Evolutionary conservation across 164 flowering plant genomes (phyloP).

Genomic region (Umbilicus rupestris): DNA sequence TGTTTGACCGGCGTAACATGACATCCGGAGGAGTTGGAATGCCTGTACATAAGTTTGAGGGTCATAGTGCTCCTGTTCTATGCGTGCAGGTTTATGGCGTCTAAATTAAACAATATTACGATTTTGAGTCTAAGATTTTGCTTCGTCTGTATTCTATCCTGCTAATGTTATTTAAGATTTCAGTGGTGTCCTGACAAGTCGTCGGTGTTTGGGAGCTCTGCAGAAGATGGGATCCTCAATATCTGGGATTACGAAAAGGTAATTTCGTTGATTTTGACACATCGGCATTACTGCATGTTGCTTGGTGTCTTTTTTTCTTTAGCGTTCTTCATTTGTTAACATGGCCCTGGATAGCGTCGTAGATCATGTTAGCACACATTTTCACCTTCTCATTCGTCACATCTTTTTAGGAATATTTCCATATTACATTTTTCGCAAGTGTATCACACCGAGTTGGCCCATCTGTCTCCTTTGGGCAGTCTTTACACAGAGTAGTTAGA

Average conservation of each 20-base stretch:
- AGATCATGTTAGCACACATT: background rate
- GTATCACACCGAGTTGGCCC: background rate
- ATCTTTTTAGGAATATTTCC: background rate
- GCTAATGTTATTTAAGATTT: background rate
- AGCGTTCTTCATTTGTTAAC: background rate
- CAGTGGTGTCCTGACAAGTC: slow-evolving; percentile 23
- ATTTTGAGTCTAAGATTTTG: background rate
- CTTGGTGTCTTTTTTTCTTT: background rate
- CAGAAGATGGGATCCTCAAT: slow-evolving; percentile 71
- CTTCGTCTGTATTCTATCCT: background rate
- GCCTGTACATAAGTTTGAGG: slow-evolving; percentile 74
- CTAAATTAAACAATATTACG: background rate
- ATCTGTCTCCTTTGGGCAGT: background rate
- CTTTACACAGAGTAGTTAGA: background rate
- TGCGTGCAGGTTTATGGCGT: slow-evolving; percentile 61
- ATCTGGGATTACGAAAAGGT: slow-evolving; percentile 77
- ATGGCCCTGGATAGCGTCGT: background rate
- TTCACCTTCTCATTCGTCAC: background rate
- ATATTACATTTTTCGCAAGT: background rate
- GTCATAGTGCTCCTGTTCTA: slow-evolving; percentile 80
- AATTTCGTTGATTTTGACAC: background rate
- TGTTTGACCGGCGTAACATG: slow-evolving; percentile 92
- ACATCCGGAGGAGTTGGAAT: slow-evolving; percentile 62
- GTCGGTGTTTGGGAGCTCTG: slow-evolving; percentile 36
- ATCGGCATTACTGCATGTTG: background rate